phyloP scores from a whole-genome alignment of 371 early-diverging fungal species.

The Mortierella polycephala region DNA sequence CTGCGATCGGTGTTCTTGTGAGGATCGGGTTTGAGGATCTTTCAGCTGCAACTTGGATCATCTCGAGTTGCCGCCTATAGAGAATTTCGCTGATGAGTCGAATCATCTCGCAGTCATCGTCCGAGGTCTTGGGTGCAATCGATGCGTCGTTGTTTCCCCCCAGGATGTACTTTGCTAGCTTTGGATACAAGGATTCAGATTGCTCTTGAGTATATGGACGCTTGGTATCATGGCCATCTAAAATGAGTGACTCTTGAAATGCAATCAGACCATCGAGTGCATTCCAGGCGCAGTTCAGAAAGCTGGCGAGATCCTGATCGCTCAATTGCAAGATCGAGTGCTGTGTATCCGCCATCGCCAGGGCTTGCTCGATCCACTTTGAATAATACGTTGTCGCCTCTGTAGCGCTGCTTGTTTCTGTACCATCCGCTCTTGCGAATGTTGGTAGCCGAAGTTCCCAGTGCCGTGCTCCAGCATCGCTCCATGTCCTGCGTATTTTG shows the following conservation, averaged over 20 bases:
- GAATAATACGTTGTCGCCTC: constrained; percentile 4
- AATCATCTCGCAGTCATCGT: constrained; percentile 46
- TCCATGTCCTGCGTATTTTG: constrained; percentile 38
- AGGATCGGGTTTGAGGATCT: background rate
- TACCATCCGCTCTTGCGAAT: background rate
- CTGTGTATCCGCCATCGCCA: constrained; percentile 7
- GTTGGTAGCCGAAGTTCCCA: constrained; percentile 6
- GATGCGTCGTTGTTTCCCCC: constrained; percentile 12
- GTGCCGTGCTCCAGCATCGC: background rate
- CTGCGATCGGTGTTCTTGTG: background rate
- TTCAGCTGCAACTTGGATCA: background rate
- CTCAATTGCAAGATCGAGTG: constrained; percentile 3
- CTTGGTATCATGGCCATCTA: background rate
- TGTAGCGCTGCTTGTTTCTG: background rate
- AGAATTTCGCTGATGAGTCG: constrained; percentile 36
- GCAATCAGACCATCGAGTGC: constrained; percentile 23
- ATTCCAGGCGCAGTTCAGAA: constrained; percentile 28
- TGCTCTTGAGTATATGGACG: constrained; percentile 6
- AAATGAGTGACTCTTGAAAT: constrained; percentile 24
- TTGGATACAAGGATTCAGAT: constrained; percentile 20
- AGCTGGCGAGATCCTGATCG: constrained; percentile 19
- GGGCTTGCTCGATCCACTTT: constrained; percentile 13
- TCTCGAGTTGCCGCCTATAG: constrained; percentile 19
- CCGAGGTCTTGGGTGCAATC: constrained; percentile 26
- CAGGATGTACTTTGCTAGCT: constrained; percentile 17